Evolutionary conservation across 2,329 filamentous ascomycete species (phyloP).

Genomic region (Fusarium sp.): DNA sequence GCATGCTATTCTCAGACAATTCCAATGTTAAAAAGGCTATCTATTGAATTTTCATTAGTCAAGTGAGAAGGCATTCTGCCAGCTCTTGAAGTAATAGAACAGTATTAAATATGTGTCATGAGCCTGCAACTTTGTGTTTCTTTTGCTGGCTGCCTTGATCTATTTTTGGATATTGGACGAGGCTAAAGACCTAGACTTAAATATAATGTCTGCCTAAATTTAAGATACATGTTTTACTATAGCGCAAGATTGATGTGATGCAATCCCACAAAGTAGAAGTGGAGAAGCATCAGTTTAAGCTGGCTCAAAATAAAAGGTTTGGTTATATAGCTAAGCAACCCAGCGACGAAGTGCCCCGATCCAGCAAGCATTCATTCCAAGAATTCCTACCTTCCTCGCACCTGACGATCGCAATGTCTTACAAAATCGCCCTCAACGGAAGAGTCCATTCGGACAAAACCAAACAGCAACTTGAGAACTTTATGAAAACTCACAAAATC

Average conservation of each 20-base stretch:
- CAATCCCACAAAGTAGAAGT: background rate
- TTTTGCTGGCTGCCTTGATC: background rate
- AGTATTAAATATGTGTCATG: no score
- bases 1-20: background rate
- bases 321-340: background rate
- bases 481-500: background rate
- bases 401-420: background rate
- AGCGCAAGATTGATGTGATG: background rate
- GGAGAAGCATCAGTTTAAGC: background rate
- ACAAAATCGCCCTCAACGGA: background rate
- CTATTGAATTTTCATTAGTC: background rate
- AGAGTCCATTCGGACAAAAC: background rate
- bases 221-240: background rate
- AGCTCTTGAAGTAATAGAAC: background rate
- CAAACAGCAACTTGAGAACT: background rate
- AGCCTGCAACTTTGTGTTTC: background rate
- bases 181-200: background rate
- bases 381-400: background rate
- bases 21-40: background rate
- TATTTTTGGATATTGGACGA: background rate
- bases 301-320: background rate
- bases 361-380: background rate
- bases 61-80: background rate
- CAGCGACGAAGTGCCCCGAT: background rate
- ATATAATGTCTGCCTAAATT: background rate